phyloP scores from a whole-genome alignment of 495 filamentous ascomycete species.

The Bacidia gigantensis region DNA sequence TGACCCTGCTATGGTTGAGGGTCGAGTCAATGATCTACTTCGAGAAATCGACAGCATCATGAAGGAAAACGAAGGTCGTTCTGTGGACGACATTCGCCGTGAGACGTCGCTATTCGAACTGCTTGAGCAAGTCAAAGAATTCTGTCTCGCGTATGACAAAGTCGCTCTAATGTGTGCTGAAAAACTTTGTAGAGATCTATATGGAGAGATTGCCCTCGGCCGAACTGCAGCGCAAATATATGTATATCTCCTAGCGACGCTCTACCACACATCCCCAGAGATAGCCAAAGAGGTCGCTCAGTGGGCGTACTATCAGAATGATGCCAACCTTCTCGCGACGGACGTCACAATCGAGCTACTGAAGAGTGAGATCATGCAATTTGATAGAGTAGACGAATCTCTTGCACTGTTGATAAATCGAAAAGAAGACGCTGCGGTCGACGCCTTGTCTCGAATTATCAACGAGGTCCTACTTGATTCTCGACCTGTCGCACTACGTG shows the following conservation, averaged over 20 bases:
- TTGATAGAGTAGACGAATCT: conserved; percentile 64
- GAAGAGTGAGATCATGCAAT: conserved; percentile 58
- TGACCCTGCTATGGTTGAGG: conserved; percentile 46
- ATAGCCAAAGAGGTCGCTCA: conserved; percentile 64
- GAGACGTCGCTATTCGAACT: conserved; percentile 50
- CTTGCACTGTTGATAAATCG: conserved; percentile 55
- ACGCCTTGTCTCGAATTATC: conserved; percentile 62
- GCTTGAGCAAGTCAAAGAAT: conserved; percentile 41
- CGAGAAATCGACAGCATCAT: conserved; percentile 52
- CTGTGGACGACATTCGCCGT: conserved; percentile 52
- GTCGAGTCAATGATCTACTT: conserved; percentile 56
- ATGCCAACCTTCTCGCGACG: conserved; percentile 65
- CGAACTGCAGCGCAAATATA: conserved; percentile 69
- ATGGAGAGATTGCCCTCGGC: conserved; percentile 36
- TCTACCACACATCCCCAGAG: conserved; percentile 63
- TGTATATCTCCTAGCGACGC: conserved; percentile 61
- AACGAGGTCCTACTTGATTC: conserved; percentile 66
- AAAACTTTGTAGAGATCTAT: conserved; percentile 58
- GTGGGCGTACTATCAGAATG: conserved; percentile 53
- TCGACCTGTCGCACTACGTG: conserved; percentile 57
- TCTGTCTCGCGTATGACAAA: conserved; percentile 41
- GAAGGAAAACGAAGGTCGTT: conserved; percentile 51
- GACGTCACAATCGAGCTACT: conserved; percentile 65
- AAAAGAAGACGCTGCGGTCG: conserved; percentile 52
- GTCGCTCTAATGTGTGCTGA: conserved; percentile 53